These are phyloP conservation scores for Medicago arabica DNA, from an alignment of 306 rosid species.

Conservation along the genomic window DNA sequence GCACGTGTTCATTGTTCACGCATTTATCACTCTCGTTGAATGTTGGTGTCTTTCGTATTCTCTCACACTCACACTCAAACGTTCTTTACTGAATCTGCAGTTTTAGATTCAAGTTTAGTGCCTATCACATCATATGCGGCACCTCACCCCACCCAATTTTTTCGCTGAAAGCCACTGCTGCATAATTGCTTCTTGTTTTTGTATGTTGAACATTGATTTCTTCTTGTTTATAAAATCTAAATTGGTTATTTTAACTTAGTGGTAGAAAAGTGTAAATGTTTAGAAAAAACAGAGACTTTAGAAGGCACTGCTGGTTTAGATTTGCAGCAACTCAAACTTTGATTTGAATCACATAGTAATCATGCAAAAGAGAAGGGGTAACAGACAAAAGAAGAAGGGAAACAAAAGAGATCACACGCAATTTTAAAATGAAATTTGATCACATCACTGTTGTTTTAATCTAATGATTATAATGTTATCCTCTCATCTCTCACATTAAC, in stretches of 20 bases:
- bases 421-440: too few species aligned
- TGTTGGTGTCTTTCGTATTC: not conserved
- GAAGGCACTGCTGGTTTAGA: not conserved
- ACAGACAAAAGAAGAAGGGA: not conserved
- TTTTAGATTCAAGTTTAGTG: not conserved
- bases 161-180: not conserved
- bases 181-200: conserved; percentile 1
- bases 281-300: not conserved
- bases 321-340: not conserved
- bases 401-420: not conserved
- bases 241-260: not conserved
- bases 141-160: not conserved
- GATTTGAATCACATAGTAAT: not conserved
- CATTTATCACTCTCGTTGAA: not conserved
- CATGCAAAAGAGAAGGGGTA: not conserved
- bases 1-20: not conserved
- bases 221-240: not conserved
- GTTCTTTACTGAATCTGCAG: not conserved
- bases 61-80: not conserved
- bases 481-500: too few species aligned
- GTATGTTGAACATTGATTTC: not conserved
- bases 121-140: not conserved
- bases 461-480: too few species aligned
- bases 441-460: too few species aligned
- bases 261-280: not conserved